These are phyloP conservation scores for Annulohypoxylon truncatum DNA, from an alignment of 2,329 filamentous ascomycete genomes.

Conservation along the genomic window DNA sequence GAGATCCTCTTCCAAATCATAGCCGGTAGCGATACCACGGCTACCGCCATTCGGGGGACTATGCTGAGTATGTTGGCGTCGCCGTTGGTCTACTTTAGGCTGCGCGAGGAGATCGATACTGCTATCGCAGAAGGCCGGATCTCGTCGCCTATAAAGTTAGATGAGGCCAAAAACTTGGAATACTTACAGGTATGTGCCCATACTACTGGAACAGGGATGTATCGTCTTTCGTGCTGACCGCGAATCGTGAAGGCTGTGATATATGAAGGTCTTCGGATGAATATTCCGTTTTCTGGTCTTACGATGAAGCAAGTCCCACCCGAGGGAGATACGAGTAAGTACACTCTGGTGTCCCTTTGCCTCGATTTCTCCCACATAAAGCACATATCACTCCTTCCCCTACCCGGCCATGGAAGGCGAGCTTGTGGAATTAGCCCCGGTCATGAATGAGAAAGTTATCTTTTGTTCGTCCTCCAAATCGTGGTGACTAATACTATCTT, in stretches of 20 bases:
- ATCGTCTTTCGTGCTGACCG: not conserved
- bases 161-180: constrained; percentile 46
- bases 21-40: constrained; percentile 64
- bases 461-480: not conserved
- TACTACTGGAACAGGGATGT: not conserved
- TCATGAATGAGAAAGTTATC: not conserved
- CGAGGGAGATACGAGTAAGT: constrained; percentile 46
- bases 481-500: not conserved
- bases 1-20: constrained; percentile 47
- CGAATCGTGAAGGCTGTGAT: constrained; percentile 46
- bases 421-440: too few species aligned
- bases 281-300: constrained; percentile 49
- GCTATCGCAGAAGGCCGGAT: constrained; percentile 47
- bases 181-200: constrained; percentile 51
- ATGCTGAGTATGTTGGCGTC: constrained; percentile 60
- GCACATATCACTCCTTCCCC: too few species aligned
- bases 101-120: constrained; percentile 58
- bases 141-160: constrained; percentile 46
- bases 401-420: too few species aligned
- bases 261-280: constrained; percentile 54
- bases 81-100: constrained; percentile 55
- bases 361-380: not conserved
- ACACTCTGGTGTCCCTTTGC: not conserved
- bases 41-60: constrained; percentile 59
- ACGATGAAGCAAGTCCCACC: constrained; percentile 47